Evolutionary conservation across 306 rosid genomes (phyloP).

Genomic region (Oxytropis ochrocephala): DNA sequence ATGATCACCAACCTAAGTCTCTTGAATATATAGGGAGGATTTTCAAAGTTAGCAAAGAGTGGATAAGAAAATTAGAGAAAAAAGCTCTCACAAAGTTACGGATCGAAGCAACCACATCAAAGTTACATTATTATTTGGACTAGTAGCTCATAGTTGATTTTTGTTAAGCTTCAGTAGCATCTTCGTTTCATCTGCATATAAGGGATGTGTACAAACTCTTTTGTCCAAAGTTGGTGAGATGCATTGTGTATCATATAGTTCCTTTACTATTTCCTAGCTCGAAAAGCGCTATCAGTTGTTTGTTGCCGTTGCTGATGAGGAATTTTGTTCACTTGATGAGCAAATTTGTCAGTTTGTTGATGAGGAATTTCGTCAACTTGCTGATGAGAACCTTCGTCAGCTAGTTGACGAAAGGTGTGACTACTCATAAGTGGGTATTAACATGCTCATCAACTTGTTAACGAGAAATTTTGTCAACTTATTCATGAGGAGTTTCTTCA

Average conservation of each 20-base stretch:
- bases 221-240: conserved; percentile 2
- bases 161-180: conserved; percentile 20
- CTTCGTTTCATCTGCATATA: conserved; percentile 7
- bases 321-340: too few relatives aligned
- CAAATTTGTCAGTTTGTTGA: too few relatives aligned
- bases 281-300: too few relatives aligned
- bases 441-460: too few relatives aligned
- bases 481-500: too few relatives aligned
- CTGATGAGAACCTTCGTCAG: too few relatives aligned
- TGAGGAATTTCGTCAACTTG: too few relatives aligned
- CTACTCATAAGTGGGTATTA: too few relatives aligned
- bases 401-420: too few relatives aligned
- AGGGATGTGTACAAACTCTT: conserved; percentile 18
- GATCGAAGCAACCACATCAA: conserved; percentile 31
- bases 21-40: conserved; percentile 68
- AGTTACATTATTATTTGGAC: conserved; percentile 52
- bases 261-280: neutral
- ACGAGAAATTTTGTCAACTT: too few relatives aligned
- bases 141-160: conserved; percentile 22
- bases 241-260: neutral
- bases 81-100: conserved; percentile 57
- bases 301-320: too few relatives aligned
- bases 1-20: conserved; percentile 54
- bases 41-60: conserved; percentile 47
- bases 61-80: conserved; percentile 76